Evolutionary conservation across 495 filamentous ascomycete genomes (phyloP).

Genomic region (Paragyromitra xinjiangensis): DNA sequence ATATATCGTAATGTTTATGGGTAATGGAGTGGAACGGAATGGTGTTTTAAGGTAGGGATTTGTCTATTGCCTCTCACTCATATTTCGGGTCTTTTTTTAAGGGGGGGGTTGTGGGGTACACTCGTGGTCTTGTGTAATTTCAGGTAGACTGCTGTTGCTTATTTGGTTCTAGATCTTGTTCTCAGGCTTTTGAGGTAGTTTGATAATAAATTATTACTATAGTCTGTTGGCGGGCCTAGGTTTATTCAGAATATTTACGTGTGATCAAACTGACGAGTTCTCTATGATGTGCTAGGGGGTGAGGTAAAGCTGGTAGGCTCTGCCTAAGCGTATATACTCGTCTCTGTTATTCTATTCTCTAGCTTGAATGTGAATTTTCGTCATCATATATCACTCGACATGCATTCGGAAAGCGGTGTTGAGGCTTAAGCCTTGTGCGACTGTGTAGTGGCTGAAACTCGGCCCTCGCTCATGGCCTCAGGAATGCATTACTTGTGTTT

Average conservation of each 20-base stretch:
- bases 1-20: slow-evolving; percentile 10
- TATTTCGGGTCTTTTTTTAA: neutral
- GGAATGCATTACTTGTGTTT: too few species aligned
- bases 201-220: too few species aligned
- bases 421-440: too few species aligned
- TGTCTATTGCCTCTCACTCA: neutral
- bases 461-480: too few species aligned
- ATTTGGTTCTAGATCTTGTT: neutral
- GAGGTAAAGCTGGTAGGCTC: neutral
- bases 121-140: neutral
- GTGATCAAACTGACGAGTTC: neutral
- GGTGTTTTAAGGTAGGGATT: slow-evolving; percentile 20
- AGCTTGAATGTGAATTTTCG: neutral
- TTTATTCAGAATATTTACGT: neutral
- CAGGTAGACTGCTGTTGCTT: too few species aligned
- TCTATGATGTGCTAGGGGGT: neutral
- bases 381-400: neutral
- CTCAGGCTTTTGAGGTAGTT: too few species aligned
- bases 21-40: neutral
- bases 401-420: neutral
- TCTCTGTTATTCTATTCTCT: neutral
- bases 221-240: too few species aligned
- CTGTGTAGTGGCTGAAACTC: too few species aligned
- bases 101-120: neutral
- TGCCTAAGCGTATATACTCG: neutral